Base-by-base conservation (phyloP, 305 asterid species). In the Solanum hybrid region DNA sequence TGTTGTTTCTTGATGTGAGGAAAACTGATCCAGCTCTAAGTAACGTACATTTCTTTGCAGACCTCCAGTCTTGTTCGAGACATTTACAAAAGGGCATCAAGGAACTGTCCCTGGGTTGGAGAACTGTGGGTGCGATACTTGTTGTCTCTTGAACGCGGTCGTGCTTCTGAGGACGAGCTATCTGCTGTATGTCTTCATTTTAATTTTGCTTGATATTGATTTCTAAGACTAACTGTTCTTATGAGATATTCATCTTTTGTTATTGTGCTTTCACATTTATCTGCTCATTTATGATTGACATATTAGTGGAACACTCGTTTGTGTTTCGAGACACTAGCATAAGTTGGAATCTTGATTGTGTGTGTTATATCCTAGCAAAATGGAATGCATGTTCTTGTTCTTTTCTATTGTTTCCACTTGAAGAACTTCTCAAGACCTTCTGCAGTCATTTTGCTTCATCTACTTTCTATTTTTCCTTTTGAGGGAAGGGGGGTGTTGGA, bases 41-140 rank as follows among this genome's bases (percentile, higher is more conserved):
- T 72, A 24, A 41, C 82, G 29, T 89, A 84, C 34, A 32, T 83
- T 92, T 57, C 26, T 38, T 92, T 92, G 90, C 95, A 97, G 99
- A 93, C 96, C 78, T 94, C 98, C 87, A 96, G 94, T 88, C 92
- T 95, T 90, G 98, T 95, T 92, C 96, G 94, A 93, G 96, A 95
- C 36, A 94, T 94, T 87, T 95, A 97, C 92, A 91, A 93, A 91
- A 93, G 98, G 94, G 99, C 99, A 89, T 93, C 98, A 89, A 96
- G 97, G 92, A 97, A 96, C 95, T 97, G 99, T 92, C 98, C 98
- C 75, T 96, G 99, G 98, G 92, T 96, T 85, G 98, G 98, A 88
- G 98, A 96, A 89, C 90, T 96, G 87, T 97, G 99, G 99, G 97
- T 94, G 92, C 94, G 93, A 86, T 96, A 95, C 92, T 92, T 96